phyloP scores from a whole-genome alignment of 2,329 filamentous ascomycete species.

The Intubia oerlemansii region DNA sequence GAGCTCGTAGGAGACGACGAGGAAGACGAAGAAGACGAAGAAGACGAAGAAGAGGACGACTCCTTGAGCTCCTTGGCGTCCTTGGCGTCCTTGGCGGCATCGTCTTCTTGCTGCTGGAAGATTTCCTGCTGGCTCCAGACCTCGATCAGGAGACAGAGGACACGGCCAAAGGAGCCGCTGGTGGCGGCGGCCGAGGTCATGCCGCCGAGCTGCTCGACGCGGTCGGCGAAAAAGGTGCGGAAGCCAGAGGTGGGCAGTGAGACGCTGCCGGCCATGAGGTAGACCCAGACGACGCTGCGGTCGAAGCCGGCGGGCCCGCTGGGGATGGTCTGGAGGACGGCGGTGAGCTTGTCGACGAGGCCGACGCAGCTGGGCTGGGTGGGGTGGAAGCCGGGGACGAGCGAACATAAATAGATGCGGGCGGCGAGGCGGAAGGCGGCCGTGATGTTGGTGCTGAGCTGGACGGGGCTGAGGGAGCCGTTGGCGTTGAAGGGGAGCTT shows the following conservation, averaged over 20 bases:
- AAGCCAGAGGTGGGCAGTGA: constrained; percentile 54
- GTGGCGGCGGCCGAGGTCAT: constrained; percentile 35
- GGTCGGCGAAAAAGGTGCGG: constrained; percentile 56
- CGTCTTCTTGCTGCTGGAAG: constrained; percentile 3
- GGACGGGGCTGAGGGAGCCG: constrained; percentile 58
- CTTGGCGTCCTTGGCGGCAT: not conserved
- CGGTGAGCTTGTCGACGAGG: constrained; percentile 57
- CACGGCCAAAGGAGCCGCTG: constrained; percentile 70
- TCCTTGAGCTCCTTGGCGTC: too few relatives aligned
- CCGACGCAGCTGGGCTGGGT: constrained; percentile 51
- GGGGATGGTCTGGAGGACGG: constrained; percentile 63
- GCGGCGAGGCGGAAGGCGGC: constrained; percentile 79
- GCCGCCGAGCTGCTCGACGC: constrained; percentile 45
- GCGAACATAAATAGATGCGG: constrained; percentile 87
- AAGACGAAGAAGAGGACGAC: too few relatives aligned
- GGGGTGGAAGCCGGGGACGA: constrained; percentile 74
- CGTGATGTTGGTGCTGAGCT: constrained; percentile 76
- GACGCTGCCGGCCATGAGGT: constrained; percentile 67
- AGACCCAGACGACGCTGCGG: constrained; percentile 79
- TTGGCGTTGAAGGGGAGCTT: constrained; percentile 43
- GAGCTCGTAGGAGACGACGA: constrained; percentile 11
- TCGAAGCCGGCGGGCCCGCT: constrained; percentile 67
- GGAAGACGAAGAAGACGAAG: constrained; percentile 15
- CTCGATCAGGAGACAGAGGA: constrained; percentile 58
- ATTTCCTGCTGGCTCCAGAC: constrained; percentile 61